Percentiles rank a stretch among this genome's conserved stretches.
These are phyloP conservation scores for Cystobasidium ongulense DNA, from an alignment of 768 basidiomycete species.

Conservation along the genomic window DNA sequence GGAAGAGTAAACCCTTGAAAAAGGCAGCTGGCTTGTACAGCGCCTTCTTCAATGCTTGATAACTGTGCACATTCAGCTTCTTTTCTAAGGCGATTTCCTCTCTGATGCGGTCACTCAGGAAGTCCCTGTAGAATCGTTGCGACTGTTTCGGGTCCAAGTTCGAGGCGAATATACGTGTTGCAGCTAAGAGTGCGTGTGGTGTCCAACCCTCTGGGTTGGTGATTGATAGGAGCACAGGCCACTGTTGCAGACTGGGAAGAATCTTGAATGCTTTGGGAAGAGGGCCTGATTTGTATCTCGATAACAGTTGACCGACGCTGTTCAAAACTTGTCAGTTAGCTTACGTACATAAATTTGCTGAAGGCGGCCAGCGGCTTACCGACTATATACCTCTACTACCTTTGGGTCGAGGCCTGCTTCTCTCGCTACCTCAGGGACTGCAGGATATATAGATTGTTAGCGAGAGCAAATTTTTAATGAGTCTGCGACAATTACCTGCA, in stretches of 20 bases:
- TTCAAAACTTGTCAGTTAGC: background rate
- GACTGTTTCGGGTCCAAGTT: conserved; percentile 94
- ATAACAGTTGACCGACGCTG: conserved; percentile 77
- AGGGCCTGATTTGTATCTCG: conserved; percentile 82
- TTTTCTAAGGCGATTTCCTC: conserved; percentile 71
- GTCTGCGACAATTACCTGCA: conserved; percentile 40
- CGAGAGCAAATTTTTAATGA: background rate
- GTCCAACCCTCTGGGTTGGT: conserved; percentile 91
- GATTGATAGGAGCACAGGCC: conserved; percentile 89
- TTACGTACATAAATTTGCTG: background rate
- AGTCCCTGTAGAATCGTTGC: conserved; percentile 81
- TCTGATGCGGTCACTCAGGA: conserved; percentile 77
- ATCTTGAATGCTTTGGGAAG: conserved; percentile 97
- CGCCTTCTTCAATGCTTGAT: conserved; percentile 80
- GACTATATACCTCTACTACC: conserved; percentile 84
- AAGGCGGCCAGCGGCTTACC: conserved; percentile 52
- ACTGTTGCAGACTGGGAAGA: conserved; percentile 85
- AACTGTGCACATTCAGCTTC: conserved; percentile 86
- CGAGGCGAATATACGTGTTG: conserved; percentile 89
- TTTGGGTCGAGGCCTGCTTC: conserved; percentile 81
- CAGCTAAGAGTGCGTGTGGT: conserved; percentile 85
- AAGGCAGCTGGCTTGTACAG: conserved; percentile 96
- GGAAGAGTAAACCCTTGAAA: conserved; percentile 96
- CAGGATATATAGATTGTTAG: conserved; percentile 22
- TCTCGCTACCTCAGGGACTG: conserved; percentile 54